Base-by-base conservation (phyloP, 2,329 filamentous ascomycete species). In the Arachnomyces sp. region DNA sequence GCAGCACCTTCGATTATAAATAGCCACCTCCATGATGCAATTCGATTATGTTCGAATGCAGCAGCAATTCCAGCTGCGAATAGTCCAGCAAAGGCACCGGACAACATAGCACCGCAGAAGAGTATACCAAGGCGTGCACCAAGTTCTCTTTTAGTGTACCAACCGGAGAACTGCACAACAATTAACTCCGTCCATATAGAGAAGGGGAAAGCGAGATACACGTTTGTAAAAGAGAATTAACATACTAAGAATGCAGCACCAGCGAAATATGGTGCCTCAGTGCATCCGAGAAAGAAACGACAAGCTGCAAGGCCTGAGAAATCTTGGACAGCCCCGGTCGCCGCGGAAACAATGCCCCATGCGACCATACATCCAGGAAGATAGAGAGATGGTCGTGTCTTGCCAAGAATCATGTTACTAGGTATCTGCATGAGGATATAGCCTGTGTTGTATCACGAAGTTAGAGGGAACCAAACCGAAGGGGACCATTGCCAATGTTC, bases 381-480 rank as follows among this genome's bases (percentile, higher is more conserved):
- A 21, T 50, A 50, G 21, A 47, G 43, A 35, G 45, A 48, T 29
- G 45, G 47, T 6, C 43, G 31, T 28, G 48, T 36, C 6, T 45
- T 40, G 6, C 45, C 48, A 18, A 50, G 48, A 28, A 50, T 25
- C 47, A 50, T 50, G 38, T 50, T 48, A 36, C 47, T 50, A 2
- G 47, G 47, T 5, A 25, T 25, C 21, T 25, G 21, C 21, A 25
- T 25, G 21, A 25, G 21, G 21, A 25, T 25, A 9, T 25, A 25
- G 21, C 21, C 21, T 25, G 9, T 5, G 21, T 25, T 25, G 21
- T 25, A 9, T 25, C 9, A n/a, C n/a, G 15, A 39, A 7, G 13
- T 39, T 29, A 15, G 31, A 39, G 11, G 15, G 7, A 31, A 8
- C 13, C 14, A 17, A 39, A 9, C 25, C n/a, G 11, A 39, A 14